Evolutionary conservation across 371 early-diverging fungal genomes (phyloP).

Genomic region (Globomyces sp.): DNA sequence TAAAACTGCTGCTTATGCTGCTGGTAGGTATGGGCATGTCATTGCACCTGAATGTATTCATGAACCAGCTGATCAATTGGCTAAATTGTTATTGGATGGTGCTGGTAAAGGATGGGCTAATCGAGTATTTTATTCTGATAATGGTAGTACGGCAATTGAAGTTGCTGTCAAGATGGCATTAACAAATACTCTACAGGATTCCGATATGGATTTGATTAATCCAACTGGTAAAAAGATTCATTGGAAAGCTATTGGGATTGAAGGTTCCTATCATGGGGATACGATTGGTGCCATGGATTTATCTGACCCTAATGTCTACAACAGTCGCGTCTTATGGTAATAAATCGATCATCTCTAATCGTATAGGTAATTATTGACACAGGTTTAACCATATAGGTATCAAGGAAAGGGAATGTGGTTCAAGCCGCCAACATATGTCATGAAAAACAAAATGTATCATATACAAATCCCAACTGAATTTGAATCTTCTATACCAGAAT

Average conservation of each 20-base stretch:
- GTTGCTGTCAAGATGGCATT: conserved; percentile 83
- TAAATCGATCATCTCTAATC: conserved; percentile 6
- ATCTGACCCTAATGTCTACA: conserved; percentile 71
- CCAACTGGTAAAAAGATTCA: conserved; percentile 43
- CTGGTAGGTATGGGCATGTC: conserved; percentile 81
- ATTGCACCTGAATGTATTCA: conserved; percentile 78
- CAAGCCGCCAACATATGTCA: conserved; percentile 64
- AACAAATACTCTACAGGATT: conserved; percentile 26
- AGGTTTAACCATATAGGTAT: conserved; percentile 34
- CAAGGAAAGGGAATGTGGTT: conserved; percentile 74
- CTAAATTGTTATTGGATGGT: conserved; percentile 58
- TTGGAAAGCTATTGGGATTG: conserved; percentile 66
- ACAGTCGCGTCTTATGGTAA: conserved; percentile 71
- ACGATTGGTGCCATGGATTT: conserved; percentile 86
- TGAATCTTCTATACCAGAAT: background rate
- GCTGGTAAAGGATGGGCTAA: conserved; percentile 68
- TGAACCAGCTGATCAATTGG: conserved; percentile 66
- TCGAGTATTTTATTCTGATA: conserved; percentile 79
- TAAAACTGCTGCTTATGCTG: conserved; percentile 63
- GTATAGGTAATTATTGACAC: conserved; percentile 11
- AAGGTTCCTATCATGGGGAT: conserved; percentile 83
- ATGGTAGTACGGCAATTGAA: conserved; percentile 79
- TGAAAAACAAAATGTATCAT: conserved; percentile 56
- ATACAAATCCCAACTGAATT: no score
- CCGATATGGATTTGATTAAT: conserved; percentile 17